Base-by-base conservation (phyloP, 768 basidiomycete species). In the Cubamyces lactineus region DNA sequence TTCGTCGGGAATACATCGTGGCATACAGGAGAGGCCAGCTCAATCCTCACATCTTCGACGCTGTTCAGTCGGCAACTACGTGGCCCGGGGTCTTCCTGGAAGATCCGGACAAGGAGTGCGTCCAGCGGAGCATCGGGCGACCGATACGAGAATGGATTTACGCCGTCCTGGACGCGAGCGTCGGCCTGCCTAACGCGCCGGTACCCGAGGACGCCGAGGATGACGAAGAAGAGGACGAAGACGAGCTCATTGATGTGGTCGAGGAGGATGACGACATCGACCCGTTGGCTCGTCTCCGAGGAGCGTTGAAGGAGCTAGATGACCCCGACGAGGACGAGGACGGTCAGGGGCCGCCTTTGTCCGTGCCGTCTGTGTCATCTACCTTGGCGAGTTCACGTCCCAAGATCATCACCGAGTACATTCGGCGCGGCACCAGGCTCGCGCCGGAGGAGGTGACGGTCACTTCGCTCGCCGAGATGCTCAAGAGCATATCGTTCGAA, bases 71-170 rank as follows among this genome's bases (percentile, higher is more conserved):
- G 0, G 83, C 81, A 17, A 85, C 89, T 0, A 86, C 78, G 59
- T 93, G 89, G 89, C 85, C 88, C 5, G 77, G 79, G 38, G 70
- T 86, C n/a, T 92, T 91, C 71, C 80, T 94, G 19, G 92, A 94
- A 62, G 82, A 86, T 65, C 92, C 92, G 0, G 91, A 94, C 71
- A 53, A 81, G 30, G 89, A 91, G 70, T 84, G 84, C 0, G 86
- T 88, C 12, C 77, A 83, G 19, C 75, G 84, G 59, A 86, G 82
- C 56, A 81, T 92, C 13, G 86, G 86, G 5, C 74, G 85, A 30
- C 83, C 84, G 1, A 79, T 92, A 50, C 81, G 88, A 16, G 70
- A 76, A 53, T 91, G 87, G 87, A 75, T 81, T 30, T 89, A 90
- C 69, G 80, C 89, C 0, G 77, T 92, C 24, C 68, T 93, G 43